Evolutionary conservation across 1,284 basidiomycete genomes (phyloP).

Genomic region (Wallemia ichthyophaga): DNA sequence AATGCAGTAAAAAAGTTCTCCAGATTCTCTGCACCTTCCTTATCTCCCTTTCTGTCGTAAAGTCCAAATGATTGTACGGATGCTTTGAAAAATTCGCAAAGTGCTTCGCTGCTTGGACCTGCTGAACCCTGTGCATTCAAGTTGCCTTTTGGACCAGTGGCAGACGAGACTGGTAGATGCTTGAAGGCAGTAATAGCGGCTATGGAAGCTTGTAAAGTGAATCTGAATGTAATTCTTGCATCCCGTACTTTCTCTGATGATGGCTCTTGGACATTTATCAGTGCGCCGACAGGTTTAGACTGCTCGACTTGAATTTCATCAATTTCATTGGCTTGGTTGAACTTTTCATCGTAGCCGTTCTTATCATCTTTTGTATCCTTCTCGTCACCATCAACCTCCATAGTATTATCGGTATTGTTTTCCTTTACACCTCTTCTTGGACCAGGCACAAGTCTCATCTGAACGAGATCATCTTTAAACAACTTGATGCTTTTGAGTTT

Average conservation of each 20-base stretch:
- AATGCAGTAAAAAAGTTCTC: background rate
- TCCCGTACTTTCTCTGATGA: background rate
- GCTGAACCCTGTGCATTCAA: background rate
- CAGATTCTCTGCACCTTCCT: background rate
- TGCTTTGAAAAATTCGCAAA: background rate
- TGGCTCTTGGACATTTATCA: background rate
- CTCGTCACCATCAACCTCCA: slow-evolving; percentile 3
- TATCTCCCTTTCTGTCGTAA: background rate
- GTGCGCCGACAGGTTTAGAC: slow-evolving; percentile 16
- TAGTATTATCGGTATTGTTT: background rate
- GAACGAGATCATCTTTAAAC: background rate
- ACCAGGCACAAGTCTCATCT: slow-evolving; percentile 4
- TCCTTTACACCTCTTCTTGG: slow-evolving; percentile 5
- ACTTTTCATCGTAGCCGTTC: slow-evolving; percentile 14
- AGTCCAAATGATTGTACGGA: background rate
- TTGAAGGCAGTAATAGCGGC: background rate
- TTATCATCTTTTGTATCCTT: no score
- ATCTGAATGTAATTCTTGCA: background rate
- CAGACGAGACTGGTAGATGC: background rate
- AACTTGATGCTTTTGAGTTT: slow-evolving; percentile 44
- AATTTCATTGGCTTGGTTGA: slow-evolving; percentile 5
- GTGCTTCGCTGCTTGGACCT: background rate
- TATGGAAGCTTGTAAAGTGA: background rate
- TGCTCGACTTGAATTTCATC: slow-evolving; percentile 15
- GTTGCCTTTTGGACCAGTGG: background rate